phyloP scores from a whole-genome alignment of 1,139 yeast genomes.

The Nadsonia commutata region DNA sequence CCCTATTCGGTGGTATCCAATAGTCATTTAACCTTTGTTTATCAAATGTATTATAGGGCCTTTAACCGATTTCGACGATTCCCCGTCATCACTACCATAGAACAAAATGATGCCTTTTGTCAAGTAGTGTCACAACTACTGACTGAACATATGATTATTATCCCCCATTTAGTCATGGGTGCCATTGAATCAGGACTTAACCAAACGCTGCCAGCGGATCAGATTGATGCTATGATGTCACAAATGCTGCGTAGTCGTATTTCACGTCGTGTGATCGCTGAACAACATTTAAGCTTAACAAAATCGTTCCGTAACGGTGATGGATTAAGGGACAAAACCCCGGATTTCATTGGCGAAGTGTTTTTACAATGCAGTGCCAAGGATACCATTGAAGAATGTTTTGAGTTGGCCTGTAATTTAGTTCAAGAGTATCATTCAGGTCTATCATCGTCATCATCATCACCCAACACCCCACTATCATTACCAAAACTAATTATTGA shows the following conservation, averaged over 20 bases:
- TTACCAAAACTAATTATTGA: constrained; percentile 65
- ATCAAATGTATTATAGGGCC: constrained; percentile 76
- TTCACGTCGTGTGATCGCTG: constrained; percentile 77
- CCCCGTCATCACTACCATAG: constrained; percentile 47
- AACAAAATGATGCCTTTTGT: constrained; percentile 66
- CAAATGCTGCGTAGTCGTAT: constrained; percentile 71
- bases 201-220: constrained; percentile 42
- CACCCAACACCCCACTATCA: neutral
- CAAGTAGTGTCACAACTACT: constrained; percentile 44
- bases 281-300: constrained; percentile 73
- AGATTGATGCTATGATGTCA: constrained; percentile 60
- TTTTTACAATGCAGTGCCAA: constrained; percentile 64
- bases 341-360: constrained; percentile 74
- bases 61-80: constrained; percentile 72
- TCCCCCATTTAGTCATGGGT: constrained; percentile 88
- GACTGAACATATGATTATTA: constrained; percentile 58
- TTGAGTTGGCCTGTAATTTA: constrained; percentile 33
- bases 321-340: constrained; percentile 25
- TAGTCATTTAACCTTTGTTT: constrained; percentile 71
- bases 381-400: constrained; percentile 49
- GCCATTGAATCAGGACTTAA: constrained; percentile 68
- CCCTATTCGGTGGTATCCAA: constrained; percentile 80
- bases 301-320: constrained; percentile 33
- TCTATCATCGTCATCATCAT: constrained; percentile 2
- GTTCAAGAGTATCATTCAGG: constrained; percentile 11